phyloP scores from a whole-genome alignment of 768 basidiomycete species.

The Tephrocybe sp. region DNA sequence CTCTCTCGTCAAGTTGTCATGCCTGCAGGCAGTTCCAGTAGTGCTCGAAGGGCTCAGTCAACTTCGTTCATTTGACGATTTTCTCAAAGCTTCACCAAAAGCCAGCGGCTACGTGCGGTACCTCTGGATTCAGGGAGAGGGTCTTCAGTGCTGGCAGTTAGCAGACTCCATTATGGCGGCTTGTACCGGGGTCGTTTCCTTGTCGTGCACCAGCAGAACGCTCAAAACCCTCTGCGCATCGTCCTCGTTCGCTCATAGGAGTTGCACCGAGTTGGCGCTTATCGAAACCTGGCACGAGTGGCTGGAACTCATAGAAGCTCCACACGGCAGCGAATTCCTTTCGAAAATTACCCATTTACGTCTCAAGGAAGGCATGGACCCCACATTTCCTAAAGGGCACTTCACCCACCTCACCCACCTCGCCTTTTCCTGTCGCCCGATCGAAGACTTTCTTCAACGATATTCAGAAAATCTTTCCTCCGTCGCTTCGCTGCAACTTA shows the following conservation, averaged over 20 bases:
- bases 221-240: slow-evolving; percentile 13
- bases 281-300: slow-evolving; percentile 14
- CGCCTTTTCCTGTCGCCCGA: slow-evolving; percentile 15
- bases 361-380: slow-evolving; percentile 11
- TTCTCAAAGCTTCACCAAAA: slow-evolving; percentile 10
- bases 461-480: slow-evolving; percentile 7
- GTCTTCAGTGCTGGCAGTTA: slow-evolving; percentile 8
- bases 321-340: slow-evolving; percentile 8
- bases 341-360: slow-evolving; percentile 17
- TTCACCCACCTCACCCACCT: slow-evolving; percentile 16
- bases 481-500: slow-evolving; percentile 4
- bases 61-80: slow-evolving; percentile 13
- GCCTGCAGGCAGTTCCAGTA: slow-evolving; percentile 16
- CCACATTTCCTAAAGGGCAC: slow-evolving; percentile 14
- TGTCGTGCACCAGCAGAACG: slow-evolving; percentile 14
- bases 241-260: slow-evolving; percentile 7
- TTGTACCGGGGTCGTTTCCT: slow-evolving; percentile 9
- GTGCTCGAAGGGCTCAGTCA: slow-evolving; percentile 7
- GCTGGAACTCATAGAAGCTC: slow-evolving; percentile 1
- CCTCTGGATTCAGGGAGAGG: slow-evolving; percentile 16
- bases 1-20: slow-evolving; percentile 5
- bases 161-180: slow-evolving; percentile 9
- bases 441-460: slow-evolving; percentile 7
- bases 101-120: slow-evolving; percentile 7
- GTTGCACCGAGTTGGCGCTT: slow-evolving; percentile 14